phyloP scores from a whole-genome alignment of 73 alveolate genomes.

The Paramecium primaurelia region DNA sequence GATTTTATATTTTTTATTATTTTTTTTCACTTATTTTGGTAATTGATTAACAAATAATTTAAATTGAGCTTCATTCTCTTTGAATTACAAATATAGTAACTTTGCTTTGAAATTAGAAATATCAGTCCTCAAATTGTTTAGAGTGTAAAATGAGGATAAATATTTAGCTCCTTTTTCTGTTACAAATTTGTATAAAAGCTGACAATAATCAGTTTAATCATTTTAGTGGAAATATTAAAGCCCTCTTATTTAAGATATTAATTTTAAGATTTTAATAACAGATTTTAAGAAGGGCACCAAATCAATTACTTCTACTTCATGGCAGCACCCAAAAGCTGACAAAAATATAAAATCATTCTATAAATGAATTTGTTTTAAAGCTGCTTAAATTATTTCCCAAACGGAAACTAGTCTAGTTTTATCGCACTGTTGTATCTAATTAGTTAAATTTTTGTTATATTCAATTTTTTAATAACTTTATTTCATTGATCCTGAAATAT shows the following conservation, averaged over 20 bases:
- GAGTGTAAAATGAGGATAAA: neutral
- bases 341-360: neutral
- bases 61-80: neutral
- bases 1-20: no score
- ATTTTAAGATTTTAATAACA: neutral
- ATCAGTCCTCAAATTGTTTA: neutral
- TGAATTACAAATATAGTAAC: neutral
- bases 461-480: neutral
- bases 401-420: neutral
- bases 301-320: neutral
- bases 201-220: neutral
- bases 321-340: neutral
- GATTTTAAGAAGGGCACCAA: neutral
- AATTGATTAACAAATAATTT: neutral
- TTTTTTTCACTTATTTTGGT: neutral
- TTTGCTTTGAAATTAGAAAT: neutral
- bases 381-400: neutral
- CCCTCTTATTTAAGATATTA: neutral
- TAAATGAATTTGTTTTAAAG: neutral
- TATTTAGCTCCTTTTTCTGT: neutral
- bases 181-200: neutral
- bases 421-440: neutral
- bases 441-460: neutral
- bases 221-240: neutral
- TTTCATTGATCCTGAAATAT: neutral